Conservation (phyloP, 2,329 filamentous ascomycete genomes). For the Pestalotiopsis sp. region DNA sequence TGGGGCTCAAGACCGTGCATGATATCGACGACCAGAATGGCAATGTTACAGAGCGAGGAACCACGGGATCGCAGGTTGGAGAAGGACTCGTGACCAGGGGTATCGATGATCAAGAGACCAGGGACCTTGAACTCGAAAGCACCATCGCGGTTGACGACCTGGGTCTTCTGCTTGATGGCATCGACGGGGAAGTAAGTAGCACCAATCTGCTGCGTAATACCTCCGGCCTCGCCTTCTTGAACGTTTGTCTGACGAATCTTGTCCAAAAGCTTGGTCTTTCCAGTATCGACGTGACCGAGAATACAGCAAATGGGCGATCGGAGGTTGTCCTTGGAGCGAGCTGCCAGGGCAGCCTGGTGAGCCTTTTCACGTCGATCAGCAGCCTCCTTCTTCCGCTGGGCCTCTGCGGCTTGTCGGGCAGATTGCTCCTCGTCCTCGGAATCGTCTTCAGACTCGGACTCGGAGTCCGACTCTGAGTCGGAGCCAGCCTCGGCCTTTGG, state of each 20-base stretch:
- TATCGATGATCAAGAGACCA: constrained; percentile 95
- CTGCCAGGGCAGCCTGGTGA: constrained; percentile 88
- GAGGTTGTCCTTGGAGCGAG: constrained; percentile 89
- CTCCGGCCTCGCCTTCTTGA: constrained; percentile 97
- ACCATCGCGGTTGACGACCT: constrained; percentile 88
- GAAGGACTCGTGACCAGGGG: constrained; percentile 99
- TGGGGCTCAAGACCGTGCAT: constrained; percentile 99
- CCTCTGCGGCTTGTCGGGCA: constrained; percentile 73
- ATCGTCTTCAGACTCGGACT: constrained; percentile 54
- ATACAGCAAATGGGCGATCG: constrained; percentile 99
- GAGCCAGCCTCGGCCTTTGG: constrained; percentile 34
- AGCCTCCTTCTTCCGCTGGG: constrained; percentile 83
- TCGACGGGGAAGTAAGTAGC: constrained; percentile 98
- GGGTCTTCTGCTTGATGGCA: constrained; percentile 88
- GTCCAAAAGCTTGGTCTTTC: constrained; percentile 98
- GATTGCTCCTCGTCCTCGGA: constrained; percentile 72
- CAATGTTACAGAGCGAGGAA: constrained; percentile 98
- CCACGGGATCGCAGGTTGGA: constrained; percentile 95
- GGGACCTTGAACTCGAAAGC: constrained; percentile 97
- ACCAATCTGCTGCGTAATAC: constrained; percentile 99
- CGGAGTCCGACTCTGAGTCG: constrained; percentile 50
- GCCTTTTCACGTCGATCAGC: constrained; percentile 86
- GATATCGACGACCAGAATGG: constrained; percentile 97
- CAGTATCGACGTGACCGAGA: constrained; percentile 98
- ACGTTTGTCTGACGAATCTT: constrained; percentile 99